Conservation (phyloP, 1,284 basidiomycete species). For the Tilletia indica region DNA sequence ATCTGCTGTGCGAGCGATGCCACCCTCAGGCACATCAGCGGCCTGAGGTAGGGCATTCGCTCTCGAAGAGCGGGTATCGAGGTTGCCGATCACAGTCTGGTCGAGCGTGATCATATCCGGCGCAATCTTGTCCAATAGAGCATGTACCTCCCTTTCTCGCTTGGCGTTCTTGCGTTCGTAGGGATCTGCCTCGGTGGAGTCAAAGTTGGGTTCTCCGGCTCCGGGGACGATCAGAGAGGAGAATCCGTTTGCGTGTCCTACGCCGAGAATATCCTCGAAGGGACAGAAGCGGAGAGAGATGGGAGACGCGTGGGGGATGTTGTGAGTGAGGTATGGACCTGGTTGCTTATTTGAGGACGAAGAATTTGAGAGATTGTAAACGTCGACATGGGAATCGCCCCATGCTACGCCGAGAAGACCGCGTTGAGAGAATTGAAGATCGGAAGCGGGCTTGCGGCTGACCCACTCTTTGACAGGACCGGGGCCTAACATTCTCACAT, state of each 20-base stretch:
- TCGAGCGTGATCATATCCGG: slow-evolving; percentile 91
- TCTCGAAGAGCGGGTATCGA: slow-evolving; percentile 72
- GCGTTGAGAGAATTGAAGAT: slow-evolving; percentile 63
- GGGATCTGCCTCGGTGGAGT: slow-evolving; percentile 88
- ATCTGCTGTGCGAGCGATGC: slow-evolving; percentile 31
- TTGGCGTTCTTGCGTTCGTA: slow-evolving; percentile 81
- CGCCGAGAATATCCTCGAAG: slow-evolving; percentile 85
- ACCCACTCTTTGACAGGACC: slow-evolving; percentile 74
- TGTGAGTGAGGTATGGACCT: slow-evolving; percentile 50
- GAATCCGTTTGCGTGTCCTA: slow-evolving; percentile 70
- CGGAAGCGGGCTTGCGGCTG: slow-evolving; percentile 61
- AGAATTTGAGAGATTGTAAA: slow-evolving; percentile 57
- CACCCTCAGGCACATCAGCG: slow-evolving; percentile 58
- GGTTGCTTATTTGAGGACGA: slow-evolving; percentile 60
- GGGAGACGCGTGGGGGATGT: slow-evolving; percentile 61
- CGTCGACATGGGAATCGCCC: slow-evolving; percentile 72
- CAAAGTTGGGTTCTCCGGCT: slow-evolving; percentile 89
- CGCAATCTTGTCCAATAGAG: slow-evolving; percentile 89
- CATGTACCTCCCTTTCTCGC: slow-evolving; percentile 86
- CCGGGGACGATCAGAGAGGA: slow-evolving; percentile 86
- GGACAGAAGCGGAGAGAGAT: slow-evolving; percentile 72
- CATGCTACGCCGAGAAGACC: slow-evolving; percentile 80
- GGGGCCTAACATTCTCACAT: slow-evolving; percentile 89
- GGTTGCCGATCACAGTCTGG: slow-evolving; percentile 65
- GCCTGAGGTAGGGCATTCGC: slow-evolving; percentile 60